These are phyloP conservation scores for Agrocybe pediades DNA, from an alignment of 768 basidiomycete species.

Conservation along the genomic window DNA sequence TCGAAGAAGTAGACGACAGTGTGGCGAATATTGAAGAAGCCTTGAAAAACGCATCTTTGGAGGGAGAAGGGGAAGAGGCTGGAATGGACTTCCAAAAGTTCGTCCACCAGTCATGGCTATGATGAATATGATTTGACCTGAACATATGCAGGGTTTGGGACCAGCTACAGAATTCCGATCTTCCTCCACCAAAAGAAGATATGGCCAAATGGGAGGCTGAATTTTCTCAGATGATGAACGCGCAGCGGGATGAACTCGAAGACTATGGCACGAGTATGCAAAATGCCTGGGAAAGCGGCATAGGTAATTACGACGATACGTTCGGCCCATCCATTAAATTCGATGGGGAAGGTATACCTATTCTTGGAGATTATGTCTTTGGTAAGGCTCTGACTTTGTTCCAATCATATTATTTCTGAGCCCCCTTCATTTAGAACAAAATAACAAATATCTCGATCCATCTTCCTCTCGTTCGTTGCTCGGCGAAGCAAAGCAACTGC, in stretches of 20 bases:
- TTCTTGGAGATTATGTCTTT: slow-evolving; percentile 72
- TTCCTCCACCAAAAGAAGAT: slow-evolving; percentile 61
- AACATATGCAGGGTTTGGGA: slow-evolving; percentile 56
- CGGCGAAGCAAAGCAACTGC: slow-evolving; percentile 72
- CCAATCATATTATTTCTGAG: neutral
- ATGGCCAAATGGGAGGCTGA: slow-evolving; percentile 83
- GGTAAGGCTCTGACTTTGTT: slow-evolving; percentile 47
- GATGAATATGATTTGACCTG: too few species aligned
- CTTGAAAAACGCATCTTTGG: slow-evolving; percentile 36
- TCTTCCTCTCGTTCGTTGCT: slow-evolving; percentile 53
- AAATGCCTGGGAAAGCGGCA: slow-evolving; percentile 61
- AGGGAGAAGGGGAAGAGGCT: slow-evolving; percentile 24
- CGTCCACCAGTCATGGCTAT: too few species aligned
- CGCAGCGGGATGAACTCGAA: slow-evolving; percentile 65
- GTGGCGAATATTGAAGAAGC: slow-evolving; percentile 40
- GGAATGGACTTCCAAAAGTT: slow-evolving; percentile 57
- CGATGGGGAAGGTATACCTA: slow-evolving; percentile 75
- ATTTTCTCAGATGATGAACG: slow-evolving; percentile 75
- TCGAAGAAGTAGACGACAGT: slow-evolving; percentile 55
- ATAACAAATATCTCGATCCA: slow-evolving; percentile 70
- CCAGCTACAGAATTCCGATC: slow-evolving; percentile 56
- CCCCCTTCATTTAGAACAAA: slow-evolving; percentile 49
- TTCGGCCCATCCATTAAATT: slow-evolving; percentile 45
- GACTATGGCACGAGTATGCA: slow-evolving; percentile 68
- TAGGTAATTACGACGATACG: slow-evolving; percentile 43